A percentile compares a stretch with the other conserved stretches of the same genome.
Evolutionary conservation across 2,329 filamentous ascomycete genomes (phyloP).

Genomic region (Talaromyces funiculosus): DNA sequence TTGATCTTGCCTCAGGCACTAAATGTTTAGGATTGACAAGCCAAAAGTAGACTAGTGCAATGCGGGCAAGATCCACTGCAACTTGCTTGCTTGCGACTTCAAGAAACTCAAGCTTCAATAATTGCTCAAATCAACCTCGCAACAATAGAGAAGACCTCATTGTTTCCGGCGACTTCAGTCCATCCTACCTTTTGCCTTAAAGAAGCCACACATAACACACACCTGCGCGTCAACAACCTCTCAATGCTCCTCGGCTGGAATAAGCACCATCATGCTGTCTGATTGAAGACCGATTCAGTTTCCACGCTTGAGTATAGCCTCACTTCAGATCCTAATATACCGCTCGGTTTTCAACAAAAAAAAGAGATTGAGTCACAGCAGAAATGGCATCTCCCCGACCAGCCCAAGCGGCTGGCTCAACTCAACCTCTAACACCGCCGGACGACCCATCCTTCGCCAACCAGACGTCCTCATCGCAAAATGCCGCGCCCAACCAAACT

Average conservation of each 20-base stretch:
- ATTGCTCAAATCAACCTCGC: background rate
- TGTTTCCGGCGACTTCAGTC: background rate
- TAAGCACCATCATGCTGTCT: background rate
- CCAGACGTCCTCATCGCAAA: slow-evolving; percentile 22
- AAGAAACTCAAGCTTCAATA: background rate
- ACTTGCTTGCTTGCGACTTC: background rate
- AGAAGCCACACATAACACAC: background rate
- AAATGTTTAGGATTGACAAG: background rate
- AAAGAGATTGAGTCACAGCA: background rate
- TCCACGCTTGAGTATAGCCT: background rate
- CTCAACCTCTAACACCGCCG: slow-evolving; percentile 40
- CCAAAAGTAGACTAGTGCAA: background rate
- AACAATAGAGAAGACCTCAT: background rate
- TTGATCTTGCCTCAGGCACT: background rate
- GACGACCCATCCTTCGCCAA: slow-evolving; percentile 32
- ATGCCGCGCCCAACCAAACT: slow-evolving; percentile 18
- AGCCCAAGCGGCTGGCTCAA: slow-evolving; percentile 26
- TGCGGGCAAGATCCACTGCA: background rate
- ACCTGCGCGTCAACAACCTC: background rate
- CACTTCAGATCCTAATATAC: background rate
- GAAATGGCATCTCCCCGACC: slow-evolving; percentile 34
- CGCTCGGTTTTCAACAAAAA: background rate
- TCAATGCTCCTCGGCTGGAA: background rate
- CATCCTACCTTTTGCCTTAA: too few relatives aligned
- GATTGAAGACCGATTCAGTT: background rate